Evolutionary conservation across 2,329 filamentous ascomycete genomes (phyloP).

Genomic region (Exophiala aquamarina): DNA sequence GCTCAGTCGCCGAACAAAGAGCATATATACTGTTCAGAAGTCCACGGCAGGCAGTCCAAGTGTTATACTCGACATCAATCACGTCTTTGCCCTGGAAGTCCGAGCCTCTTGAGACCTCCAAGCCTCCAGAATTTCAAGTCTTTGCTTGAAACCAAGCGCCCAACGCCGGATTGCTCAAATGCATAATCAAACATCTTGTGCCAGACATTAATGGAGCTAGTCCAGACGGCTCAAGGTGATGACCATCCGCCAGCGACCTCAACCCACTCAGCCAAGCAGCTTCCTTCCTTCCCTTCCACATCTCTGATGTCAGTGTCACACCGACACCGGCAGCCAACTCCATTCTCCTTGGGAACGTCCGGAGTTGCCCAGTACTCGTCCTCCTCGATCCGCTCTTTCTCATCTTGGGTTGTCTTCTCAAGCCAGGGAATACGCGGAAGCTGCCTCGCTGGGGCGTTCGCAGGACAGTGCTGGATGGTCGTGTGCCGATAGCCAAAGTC

Average conservation of each 20-base stretch:
- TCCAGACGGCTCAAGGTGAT: constrained; percentile 44
- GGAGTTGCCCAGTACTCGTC: constrained; percentile 93
- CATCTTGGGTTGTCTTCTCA: constrained; percentile 76
- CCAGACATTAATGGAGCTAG: constrained; percentile 1
- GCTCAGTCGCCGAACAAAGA: no score
- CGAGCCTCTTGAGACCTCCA: no score
- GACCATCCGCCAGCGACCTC: constrained; percentile 95
- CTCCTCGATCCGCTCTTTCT: constrained; percentile 83
- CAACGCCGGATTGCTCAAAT: constrained; percentile 18
- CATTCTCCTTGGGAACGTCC: constrained; percentile 88
- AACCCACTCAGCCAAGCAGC: constrained; percentile 94
- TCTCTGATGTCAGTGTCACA: constrained; percentile 98
- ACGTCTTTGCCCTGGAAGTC: no score
- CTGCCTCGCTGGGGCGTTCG: constrained; percentile 88
- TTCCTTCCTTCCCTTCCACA: constrained; percentile 95
- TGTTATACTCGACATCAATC: no score
- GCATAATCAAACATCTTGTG: constrained; percentile 22
- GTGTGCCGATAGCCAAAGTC: constrained; percentile 98
- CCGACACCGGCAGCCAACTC: constrained; percentile 91
- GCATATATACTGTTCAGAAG: no score
- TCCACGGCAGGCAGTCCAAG: no score
- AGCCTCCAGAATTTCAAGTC: no score
- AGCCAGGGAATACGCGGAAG: constrained; percentile 76
- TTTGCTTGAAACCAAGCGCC: background rate
- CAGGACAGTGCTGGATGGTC: constrained; percentile 96